Evolutionary conservation across 1,284 basidiomycete species (phyloP).

Genomic region (Cutaneotrichosporon sp.): DNA sequence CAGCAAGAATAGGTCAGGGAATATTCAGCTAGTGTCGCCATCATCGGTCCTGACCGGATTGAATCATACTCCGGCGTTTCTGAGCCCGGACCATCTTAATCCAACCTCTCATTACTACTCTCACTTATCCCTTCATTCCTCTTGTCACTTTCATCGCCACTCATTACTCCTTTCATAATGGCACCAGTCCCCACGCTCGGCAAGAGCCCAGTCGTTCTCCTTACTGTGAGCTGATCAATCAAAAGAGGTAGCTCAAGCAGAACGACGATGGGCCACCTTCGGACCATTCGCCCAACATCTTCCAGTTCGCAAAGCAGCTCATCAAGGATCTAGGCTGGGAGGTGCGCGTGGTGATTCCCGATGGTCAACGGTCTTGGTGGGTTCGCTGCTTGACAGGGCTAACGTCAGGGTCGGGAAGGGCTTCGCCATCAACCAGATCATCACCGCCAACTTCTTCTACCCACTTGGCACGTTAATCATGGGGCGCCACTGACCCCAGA

Average conservation of each 20-base stretch:
- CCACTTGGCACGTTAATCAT: constrained; percentile 60
- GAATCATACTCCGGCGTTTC: not conserved
- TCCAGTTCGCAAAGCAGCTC: constrained; percentile 70
- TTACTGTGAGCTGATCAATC: constrained; percentile 35
- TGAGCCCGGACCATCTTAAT: not conserved
- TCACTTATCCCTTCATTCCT: not conserved
- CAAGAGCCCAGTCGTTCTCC: constrained; percentile 42
- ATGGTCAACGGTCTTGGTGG: constrained; percentile 81
- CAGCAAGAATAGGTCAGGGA: not conserved
- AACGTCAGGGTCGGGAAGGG: constrained; percentile 64
- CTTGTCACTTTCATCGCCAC: not conserved
- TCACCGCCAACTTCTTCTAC: constrained; percentile 76
- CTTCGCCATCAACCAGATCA: constrained; percentile 76
- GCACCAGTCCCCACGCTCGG: constrained; percentile 35
- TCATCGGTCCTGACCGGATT: not conserved
- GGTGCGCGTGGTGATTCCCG: constrained; percentile 83
- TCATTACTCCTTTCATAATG: constrained; percentile 28
- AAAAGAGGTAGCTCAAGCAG: constrained; percentile 26
- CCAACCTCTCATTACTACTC: not conserved
- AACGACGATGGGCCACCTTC: constrained; percentile 82
- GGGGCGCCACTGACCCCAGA: constrained; percentile 20
- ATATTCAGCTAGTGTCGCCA: not conserved
- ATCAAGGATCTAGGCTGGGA: constrained; percentile 71
- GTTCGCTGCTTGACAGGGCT: not conserved
- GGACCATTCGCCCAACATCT: constrained; percentile 72